phyloP scores from a whole-genome alignment of 1,139 yeast genomes.

The Magnusiomyces tetraspermus region DNA sequence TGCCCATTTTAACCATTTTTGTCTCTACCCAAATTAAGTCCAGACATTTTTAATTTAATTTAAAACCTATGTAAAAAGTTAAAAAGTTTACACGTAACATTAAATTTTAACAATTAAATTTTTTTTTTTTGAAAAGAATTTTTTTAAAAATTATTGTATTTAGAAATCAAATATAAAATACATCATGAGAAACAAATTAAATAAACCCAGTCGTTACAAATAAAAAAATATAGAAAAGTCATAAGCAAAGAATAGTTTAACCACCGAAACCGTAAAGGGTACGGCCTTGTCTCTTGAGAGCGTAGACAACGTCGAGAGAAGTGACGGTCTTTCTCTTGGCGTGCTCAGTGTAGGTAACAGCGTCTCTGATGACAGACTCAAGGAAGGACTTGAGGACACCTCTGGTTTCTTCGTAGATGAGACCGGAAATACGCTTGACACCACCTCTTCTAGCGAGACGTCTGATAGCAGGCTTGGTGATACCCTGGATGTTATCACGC shows the following conservation, averaged over 20 bases:
- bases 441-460: slow-evolving; percentile 99
- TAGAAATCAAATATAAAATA: background rate
- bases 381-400: slow-evolving; percentile 92
- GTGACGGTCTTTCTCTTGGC: slow-evolving; percentile 99
- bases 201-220: background rate
- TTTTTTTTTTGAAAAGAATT: background rate
- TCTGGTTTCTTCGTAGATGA: slow-evolving; percentile 98
- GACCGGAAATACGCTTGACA: slow-evolving; percentile 99
- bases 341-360: slow-evolving; percentile 98
- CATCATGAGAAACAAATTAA: background rate
- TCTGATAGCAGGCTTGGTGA: slow-evolving; percentile 99
- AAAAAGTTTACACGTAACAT: background rate
- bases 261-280: slow-evolving; percentile 99
- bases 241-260: slow-evolving; percentile 35
- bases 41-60: too few species aligned
- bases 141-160: background rate
- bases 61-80: too few species aligned
- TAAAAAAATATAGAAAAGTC: background rate
- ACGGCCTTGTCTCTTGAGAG: slow-evolving; percentile 99
- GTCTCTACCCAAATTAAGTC: too few species aligned
- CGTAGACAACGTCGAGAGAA: slow-evolving; percentile 96
- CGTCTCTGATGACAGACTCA: slow-evolving; percentile 96
- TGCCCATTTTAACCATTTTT: too few species aligned
- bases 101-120: background rate
- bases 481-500: slow-evolving; percentile 99